Conservation (phyloP, 495 filamentous ascomycete species). For the Hypoxylon rickii region DNA sequence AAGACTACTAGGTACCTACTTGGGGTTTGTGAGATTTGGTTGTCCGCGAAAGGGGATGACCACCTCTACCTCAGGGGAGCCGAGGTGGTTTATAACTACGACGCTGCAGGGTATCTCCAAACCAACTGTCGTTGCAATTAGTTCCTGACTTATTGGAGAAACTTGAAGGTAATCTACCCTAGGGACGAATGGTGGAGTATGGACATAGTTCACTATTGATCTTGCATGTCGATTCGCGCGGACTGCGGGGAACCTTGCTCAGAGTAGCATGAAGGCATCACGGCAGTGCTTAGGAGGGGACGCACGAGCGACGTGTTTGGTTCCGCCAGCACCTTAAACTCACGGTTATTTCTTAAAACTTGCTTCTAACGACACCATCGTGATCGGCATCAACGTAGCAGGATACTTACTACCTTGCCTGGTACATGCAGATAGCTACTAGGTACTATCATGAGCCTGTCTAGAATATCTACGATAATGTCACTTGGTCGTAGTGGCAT, state of each 20-base stretch:
- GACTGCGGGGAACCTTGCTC: conserved; percentile 35
- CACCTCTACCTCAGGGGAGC: not conserved
- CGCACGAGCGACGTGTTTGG: conserved; percentile 5
- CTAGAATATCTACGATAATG: too few relatives aligned
- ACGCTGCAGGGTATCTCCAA: conserved; percentile 11
- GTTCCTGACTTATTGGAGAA: conserved; percentile 7
- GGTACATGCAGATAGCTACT: too few relatives aligned
- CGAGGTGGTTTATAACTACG: conserved; percentile 14
- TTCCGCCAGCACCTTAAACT: too few relatives aligned
- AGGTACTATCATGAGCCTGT: too few relatives aligned
- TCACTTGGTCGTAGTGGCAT: too few relatives aligned
- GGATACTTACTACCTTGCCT: too few relatives aligned
- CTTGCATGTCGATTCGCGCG: conserved; percentile 1
- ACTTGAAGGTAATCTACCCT: not conserved
- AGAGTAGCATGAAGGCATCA: conserved; percentile 27
- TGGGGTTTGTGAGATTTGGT: too few relatives aligned
- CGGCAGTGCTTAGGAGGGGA: conserved; percentile 18
- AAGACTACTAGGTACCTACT: too few relatives aligned
- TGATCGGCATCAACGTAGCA: too few relatives aligned
- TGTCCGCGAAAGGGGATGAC: not conserved
- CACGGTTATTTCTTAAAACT: too few relatives aligned
- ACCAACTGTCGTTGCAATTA: not conserved
- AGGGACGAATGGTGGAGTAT: conserved; percentile 6
- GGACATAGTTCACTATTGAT: conserved; percentile 1
- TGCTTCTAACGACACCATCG: too few relatives aligned